A percentile compares a stretch with the other conserved stretches of the same genome.
Conservation (phyloP, 75 land plant genomes). For the Picea sitchensis region DNA sequence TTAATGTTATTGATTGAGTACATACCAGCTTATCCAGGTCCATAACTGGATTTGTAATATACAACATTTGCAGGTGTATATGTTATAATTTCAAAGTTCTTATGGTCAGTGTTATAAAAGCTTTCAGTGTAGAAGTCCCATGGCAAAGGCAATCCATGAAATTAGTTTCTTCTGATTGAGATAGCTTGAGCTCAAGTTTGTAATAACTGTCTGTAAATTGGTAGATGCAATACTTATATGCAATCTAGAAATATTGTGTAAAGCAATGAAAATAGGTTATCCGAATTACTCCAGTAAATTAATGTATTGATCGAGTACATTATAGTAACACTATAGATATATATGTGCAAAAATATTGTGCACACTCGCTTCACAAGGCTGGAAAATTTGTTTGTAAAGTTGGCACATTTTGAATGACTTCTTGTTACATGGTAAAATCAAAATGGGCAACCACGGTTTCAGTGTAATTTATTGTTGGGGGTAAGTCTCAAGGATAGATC, state of each 20-base stretch:
- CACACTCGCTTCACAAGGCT: neutral
- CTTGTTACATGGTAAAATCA: neutral
- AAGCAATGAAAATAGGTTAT: neutral
- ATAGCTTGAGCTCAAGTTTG: neutral
- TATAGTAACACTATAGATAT: neutral
- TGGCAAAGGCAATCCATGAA: neutral
- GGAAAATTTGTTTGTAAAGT: neutral
- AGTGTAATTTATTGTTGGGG: no score
- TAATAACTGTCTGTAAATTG: neutral
- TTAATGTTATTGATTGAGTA: conserved; percentile 6
- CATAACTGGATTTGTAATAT: conserved; percentile 47
- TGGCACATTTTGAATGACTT: neutral
- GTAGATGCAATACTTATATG: no score
- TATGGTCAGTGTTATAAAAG: neutral
- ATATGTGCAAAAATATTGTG: neutral
- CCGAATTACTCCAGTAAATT: neutral
- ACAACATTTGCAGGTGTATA: neutral
- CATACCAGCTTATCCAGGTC: conserved; percentile 81
- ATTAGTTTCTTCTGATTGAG: neutral
- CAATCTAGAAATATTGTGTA: no score
- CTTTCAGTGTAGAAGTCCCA: neutral
- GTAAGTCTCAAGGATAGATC: neutral
- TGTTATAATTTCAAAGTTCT: neutral
- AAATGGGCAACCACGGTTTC: no score
- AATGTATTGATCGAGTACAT: neutral